Evolutionary conservation across 139 green algal species (phyloP), one percentile per base, ranked within the genome.

Genomic region (Chlorella ohadii): DNA sequence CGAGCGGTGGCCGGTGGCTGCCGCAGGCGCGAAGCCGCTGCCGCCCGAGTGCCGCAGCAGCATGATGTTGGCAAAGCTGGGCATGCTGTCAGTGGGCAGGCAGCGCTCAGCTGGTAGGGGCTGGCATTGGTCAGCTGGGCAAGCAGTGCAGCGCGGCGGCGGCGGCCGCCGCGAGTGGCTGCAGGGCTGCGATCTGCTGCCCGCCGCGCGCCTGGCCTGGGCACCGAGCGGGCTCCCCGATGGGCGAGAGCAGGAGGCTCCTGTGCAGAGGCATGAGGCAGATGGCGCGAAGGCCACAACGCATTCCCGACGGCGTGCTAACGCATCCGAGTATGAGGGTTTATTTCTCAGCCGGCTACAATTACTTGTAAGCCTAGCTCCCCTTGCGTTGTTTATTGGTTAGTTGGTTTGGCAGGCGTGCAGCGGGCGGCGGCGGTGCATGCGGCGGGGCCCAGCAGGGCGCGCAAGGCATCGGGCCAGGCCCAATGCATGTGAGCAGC

Each of bases 291-390:
- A 79, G 72, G n/a, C 34, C 36, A 38, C 31, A 55, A 82, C 76
- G 76, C 76, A 79, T 84, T 47, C 79, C 67, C 79, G 79, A 57
- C 79, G 79, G 16, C 13, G 79, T 68, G 33, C 47, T 77, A 71
- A 51, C 79, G 25, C 38, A 41, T 82, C 79, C 79, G 79, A 70
- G 79, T 84, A 44, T 84, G 68, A 84, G 67, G 79, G 79, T 20
- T 78, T 57, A 78, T 27, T 59, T 84, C 79, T 84, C 79, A 84
- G 79, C 79, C 64, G 79, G 38, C 70, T 71, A 13, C 41, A n/a
- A n/a, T n/a, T n/a, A n/a, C n/a, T n/a, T n/a, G n/a, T n/a, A 70
- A 33, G 27, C 66, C 36, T 57, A 41, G 67, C 79, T 77, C 79
- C 79, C 79, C 79, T 78, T 79, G 79, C 79, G 79, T 84, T 34